Conservation (phyloP, 192 early-diverging fungal species). For the Pilobolus umbonatus region DNA sequence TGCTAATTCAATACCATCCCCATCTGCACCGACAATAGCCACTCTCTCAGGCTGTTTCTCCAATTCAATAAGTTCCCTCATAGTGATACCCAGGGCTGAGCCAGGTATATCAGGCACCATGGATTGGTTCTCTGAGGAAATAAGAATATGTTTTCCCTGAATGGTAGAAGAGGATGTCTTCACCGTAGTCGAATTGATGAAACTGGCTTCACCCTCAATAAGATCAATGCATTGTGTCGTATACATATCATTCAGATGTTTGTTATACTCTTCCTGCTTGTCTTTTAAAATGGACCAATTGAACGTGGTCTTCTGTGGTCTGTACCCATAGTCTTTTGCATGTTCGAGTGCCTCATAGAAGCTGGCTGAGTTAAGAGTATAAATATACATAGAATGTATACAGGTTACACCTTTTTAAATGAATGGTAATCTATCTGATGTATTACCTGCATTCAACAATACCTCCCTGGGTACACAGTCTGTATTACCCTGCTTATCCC, state of each 20-base stretch:
- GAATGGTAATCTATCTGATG: neutral
- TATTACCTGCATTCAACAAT: conserved; percentile 85
- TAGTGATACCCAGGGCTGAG: conserved; percentile 79
- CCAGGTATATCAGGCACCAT: conserved; percentile 73
- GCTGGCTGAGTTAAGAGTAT: conserved; percentile 45
- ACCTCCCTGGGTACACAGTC: conserved; percentile 89
- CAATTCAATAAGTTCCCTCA: conserved; percentile 93
- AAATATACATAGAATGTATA: neutral
- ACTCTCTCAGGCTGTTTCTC: conserved; percentile 86
- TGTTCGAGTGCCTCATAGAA: conserved; percentile 83
- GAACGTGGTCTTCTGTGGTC: conserved; percentile 47
- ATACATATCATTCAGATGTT: conserved; percentile 96
- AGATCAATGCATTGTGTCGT: conserved; percentile 11
- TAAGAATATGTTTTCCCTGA: conserved; percentile 80
- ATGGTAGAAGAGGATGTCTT: too few species aligned
- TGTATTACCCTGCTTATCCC: conserved; percentile 85
- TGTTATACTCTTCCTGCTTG: conserved; percentile 93
- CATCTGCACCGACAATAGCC: conserved; percentile 81
- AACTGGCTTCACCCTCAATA: conserved; percentile 18
- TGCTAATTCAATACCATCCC: conserved; percentile 94
- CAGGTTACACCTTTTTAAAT: neutral
- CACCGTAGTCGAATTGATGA: too few species aligned
- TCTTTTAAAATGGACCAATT: conserved; percentile 78
- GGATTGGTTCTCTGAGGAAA: conserved; percentile 69
- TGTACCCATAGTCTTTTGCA: conserved; percentile 86